These are phyloP conservation scores for Aspergillus bertholletiae DNA, from an alignment of 495 filamentous ascomycete species.

Conservation along the genomic window DNA sequence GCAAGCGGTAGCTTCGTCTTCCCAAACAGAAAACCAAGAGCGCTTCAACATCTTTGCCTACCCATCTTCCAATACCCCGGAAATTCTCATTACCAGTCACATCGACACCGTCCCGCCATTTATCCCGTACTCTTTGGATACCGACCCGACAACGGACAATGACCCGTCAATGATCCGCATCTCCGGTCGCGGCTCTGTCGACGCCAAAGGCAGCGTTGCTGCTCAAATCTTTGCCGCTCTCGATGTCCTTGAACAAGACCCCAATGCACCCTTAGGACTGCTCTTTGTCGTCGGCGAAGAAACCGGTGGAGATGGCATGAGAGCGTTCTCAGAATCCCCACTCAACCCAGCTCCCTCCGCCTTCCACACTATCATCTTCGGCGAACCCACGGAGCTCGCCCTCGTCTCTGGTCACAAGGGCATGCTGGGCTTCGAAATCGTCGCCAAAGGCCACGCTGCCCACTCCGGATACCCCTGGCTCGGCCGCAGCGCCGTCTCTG, in stretches of 20 bases:
- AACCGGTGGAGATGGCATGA: conserved; percentile 80
- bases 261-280: conserved; percentile 55
- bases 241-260: conserved; percentile 49
- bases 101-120: conserved; percentile 68
- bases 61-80: conserved; percentile 53
- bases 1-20: conserved; percentile 54
- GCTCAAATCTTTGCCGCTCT: conserved; percentile 67
- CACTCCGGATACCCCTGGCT: conserved; percentile 90
- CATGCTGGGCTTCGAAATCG: conserved; percentile 58
- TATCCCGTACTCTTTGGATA: conserved; percentile 48
- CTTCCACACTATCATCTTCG: conserved; percentile 77
- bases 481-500: conserved; percentile 72
- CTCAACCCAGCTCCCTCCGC: conserved; percentile 30
- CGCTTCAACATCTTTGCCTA: conserved; percentile 82
- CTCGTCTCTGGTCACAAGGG: conserved; percentile 92
- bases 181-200: conserved; percentile 77
- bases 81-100: conserved; percentile 71
- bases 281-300: conserved; percentile 93
- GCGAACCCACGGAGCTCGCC: conserved; percentile 82
- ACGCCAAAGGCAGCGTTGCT: conserved; percentile 87
- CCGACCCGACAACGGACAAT: conserved; percentile 25
- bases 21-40: conserved; percentile 23
- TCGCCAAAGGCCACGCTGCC: conserved; percentile 69
- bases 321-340: conserved; percentile 37
- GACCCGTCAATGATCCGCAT: conserved; percentile 49